phyloP scores from a whole-genome alignment of 192 early-diverging fungal genomes.

The Coemansia sp. region DNA sequence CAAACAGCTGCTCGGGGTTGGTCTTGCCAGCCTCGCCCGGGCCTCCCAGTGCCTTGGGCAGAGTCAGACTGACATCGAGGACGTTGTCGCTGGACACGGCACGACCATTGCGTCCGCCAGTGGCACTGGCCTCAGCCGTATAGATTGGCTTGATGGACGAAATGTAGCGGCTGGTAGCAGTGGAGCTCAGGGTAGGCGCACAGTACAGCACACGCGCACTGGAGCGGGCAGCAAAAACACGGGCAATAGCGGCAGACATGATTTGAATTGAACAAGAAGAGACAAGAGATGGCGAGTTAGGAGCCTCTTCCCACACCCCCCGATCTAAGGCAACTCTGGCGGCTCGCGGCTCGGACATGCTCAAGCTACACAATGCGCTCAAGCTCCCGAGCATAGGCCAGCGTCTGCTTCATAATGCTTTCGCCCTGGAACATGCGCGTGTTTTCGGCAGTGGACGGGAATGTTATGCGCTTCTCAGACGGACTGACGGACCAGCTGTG shows the following conservation, averaged over 20 bases:
- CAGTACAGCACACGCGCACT: conserved; percentile 10
- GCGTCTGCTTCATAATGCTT: conserved; percentile 77
- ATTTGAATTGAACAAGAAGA: neutral
- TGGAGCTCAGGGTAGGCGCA: neutral
- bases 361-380: conserved; percentile 84
- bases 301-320: neutral
- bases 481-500: conserved; percentile 80
- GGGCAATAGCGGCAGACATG: conserved; percentile 31
- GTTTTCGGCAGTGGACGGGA: conserved; percentile 63
- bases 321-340: neutral
- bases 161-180: conserved; percentile 24
- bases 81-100: conserved; percentile 55
- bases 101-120: conserved; percentile 58
- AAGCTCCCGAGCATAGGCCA: conserved; percentile 90
- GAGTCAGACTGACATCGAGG: conserved; percentile 51
- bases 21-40: conserved; percentile 54
- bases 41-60: conserved; percentile 60
- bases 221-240: conserved; percentile 28
- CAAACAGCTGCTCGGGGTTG: conserved; percentile 61
- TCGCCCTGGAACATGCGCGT: conserved; percentile 73
- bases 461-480: conserved; percentile 78
- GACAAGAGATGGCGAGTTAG: neutral
- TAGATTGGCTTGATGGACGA: conserved; percentile 57
- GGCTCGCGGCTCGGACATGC: neutral
- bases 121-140: conserved; percentile 55